These are phyloP conservation scores for Rhizopus microsporus DNA, from an alignment of 371 early-diverging fungal species.

Conservation along the genomic window DNA sequence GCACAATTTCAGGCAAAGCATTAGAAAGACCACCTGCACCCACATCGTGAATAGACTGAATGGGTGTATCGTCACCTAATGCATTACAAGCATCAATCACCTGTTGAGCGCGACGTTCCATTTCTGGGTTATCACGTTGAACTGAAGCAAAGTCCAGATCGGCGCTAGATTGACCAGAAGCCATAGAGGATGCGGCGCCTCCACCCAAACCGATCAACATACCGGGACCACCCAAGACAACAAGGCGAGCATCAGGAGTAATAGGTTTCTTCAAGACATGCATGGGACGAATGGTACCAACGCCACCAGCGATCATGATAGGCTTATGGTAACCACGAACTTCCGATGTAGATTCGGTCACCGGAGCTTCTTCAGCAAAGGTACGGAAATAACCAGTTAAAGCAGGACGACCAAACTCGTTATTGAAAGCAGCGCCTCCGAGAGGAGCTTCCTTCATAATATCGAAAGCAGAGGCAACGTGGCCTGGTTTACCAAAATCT, in stretches of 20 bases:
- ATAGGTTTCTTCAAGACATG: conserved; percentile 88
- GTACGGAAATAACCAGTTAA: conserved; percentile 97
- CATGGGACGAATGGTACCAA: conserved; percentile 87
- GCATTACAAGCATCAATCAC: conserved; percentile 93
- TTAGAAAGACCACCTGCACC: conserved; percentile 98
- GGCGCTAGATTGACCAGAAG: conserved; percentile 84
- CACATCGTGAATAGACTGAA: conserved; percentile 95
- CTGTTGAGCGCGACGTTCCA: conserved; percentile 95
- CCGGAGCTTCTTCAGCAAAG: conserved; percentile 73
- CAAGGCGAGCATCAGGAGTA: conserved; percentile 76
- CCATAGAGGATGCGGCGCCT: conserved; percentile 96
- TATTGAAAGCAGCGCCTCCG: conserved; percentile 97
- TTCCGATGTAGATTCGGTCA: conserved; percentile 54
- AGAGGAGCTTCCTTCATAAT: conserved; percentile 97
- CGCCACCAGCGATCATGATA: conserved; percentile 98
- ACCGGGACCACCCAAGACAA: conserved; percentile 94
- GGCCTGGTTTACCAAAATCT: conserved; percentile 82
- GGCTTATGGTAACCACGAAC: conserved; percentile 97
- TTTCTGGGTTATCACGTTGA: conserved; percentile 97
- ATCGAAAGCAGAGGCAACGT: conserved; percentile 89
- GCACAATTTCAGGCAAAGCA: conserved; percentile 96
- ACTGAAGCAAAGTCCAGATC: conserved; percentile 96
- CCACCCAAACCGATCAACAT: conserved; percentile 98
- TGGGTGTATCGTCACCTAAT: conserved; percentile 78
- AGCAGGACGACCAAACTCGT: conserved; percentile 97